A percentile compares a stretch with the other conserved stretches of the same genome.
These are phyloP conservation scores for Trichothecium sympodiale DNA, from an alignment of 2,329 filamentous ascomycete species.

Conservation along the genomic window DNA sequence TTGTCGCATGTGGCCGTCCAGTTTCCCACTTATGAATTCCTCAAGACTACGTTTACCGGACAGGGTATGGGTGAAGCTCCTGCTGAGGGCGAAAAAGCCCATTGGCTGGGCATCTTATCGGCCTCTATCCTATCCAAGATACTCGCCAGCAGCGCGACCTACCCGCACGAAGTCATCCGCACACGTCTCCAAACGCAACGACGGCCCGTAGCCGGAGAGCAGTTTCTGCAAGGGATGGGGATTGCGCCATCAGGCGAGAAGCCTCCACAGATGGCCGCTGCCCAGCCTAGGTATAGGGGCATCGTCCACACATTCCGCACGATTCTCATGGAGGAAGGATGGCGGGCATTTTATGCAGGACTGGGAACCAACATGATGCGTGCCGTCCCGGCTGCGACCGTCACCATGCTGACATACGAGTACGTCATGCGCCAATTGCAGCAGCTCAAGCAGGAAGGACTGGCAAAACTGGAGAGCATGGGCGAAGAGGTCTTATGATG, in stretches of 20 bases:
- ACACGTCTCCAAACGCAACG: constrained; percentile 92
- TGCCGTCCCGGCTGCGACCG: constrained; percentile 88
- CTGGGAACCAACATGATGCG: constrained; percentile 97
- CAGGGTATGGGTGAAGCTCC: constrained; percentile 66
- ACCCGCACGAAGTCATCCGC: constrained; percentile 92
- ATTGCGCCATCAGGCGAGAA: constrained; percentile 24
- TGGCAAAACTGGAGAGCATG: constrained; percentile 16
- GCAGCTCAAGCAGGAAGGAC: constrained; percentile 27
- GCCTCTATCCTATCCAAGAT: constrained; percentile 93
- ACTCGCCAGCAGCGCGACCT: constrained; percentile 87
- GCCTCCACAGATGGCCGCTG: constrained; percentile 7
- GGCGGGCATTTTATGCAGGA: constrained; percentile 92
- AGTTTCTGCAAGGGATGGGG: constrained; percentile 38
- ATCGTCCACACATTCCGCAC: constrained; percentile 72
- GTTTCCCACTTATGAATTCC: constrained; percentile 88
- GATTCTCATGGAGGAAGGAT: constrained; percentile 84
- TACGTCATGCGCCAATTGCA: constrained; percentile 50
- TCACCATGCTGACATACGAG: constrained; percentile 96
- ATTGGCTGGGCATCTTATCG: constrained; percentile 74
- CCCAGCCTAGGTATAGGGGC: constrained; percentile 56
- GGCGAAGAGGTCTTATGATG: no score
- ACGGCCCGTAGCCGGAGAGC: constrained; percentile 48
- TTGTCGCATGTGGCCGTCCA: constrained; percentile 94
- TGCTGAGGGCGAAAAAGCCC: constrained; percentile 33
- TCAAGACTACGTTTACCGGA: constrained; percentile 86